These are phyloP conservation scores for Trichoderma koningii DNA, from an alignment of 2,329 filamentous ascomycete genomes.

Conservation along the genomic window DNA sequence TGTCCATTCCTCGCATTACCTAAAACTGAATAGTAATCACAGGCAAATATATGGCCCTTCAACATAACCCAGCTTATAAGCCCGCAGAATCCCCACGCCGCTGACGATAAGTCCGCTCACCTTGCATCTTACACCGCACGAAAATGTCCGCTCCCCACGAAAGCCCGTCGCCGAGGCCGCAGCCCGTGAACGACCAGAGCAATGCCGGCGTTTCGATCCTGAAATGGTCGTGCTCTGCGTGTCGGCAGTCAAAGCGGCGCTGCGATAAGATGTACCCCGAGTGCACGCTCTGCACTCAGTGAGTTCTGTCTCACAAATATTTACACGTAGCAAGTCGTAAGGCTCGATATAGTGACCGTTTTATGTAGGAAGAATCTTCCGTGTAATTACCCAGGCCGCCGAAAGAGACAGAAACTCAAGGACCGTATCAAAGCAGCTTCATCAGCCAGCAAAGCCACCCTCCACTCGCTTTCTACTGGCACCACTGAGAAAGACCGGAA, in stretches of 20 bases:
- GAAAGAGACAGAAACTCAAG: conserved; percentile 16
- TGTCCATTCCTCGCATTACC: too few species aligned
- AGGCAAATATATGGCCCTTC: too few species aligned
- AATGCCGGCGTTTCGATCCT: not conserved
- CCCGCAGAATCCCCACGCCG: conserved; percentile 14
- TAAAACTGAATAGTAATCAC: conserved; percentile 4
- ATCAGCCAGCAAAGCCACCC: not conserved
- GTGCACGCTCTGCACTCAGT: conserved; percentile 26
- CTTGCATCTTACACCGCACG: not conserved
- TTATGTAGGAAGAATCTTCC: conserved; percentile 13
- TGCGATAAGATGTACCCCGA: conserved; percentile 24
- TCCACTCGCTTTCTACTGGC: not conserved
- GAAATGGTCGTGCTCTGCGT: conserved; percentile 22
- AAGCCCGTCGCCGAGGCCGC: not conserved
- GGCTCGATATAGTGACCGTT: not conserved
- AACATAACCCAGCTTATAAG: not conserved
- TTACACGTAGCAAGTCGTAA: not conserved
- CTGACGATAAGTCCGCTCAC: conserved; percentile 11
- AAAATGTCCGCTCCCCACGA: conserved; percentile 6
- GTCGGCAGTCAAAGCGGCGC: conserved; percentile 25
- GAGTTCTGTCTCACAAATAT: not conserved
- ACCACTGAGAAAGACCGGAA: not conserved
- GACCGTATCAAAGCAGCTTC: not conserved
- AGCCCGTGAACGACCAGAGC: not conserved
- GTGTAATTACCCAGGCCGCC: conserved; percentile 27